A percentile compares a stretch with the other conserved stretches of the same genome.
Evolutionary conservation across 2,329 filamentous ascomycete species (phyloP).

Genomic region (Volutella citrinella): DNA sequence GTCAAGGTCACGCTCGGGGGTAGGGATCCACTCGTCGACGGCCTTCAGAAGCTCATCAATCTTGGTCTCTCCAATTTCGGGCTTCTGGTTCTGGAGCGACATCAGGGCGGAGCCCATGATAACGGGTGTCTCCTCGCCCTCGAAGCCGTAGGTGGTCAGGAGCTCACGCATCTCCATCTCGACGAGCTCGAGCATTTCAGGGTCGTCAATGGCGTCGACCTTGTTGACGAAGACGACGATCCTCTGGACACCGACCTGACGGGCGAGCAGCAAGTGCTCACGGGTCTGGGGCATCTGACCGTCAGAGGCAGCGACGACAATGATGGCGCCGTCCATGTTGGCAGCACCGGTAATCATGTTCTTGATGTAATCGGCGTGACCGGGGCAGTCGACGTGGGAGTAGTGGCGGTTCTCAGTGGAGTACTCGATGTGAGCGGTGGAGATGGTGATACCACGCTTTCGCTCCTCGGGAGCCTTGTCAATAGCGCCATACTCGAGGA

Average conservation of each 20-base stretch:
- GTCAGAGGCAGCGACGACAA: constrained; percentile 96
- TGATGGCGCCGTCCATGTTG: constrained; percentile 98
- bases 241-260: constrained; percentile 96
- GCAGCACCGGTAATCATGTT: constrained; percentile 99
- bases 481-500: constrained; percentile 96
- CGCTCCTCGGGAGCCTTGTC: constrained; percentile 99
- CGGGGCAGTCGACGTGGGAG: constrained; percentile 98
- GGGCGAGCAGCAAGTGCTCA: constrained; percentile 95
- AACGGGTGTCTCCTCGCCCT: constrained; percentile 96
- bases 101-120: constrained; percentile 95
- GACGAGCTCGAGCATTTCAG: constrained; percentile 99
- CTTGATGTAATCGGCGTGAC: constrained; percentile 99
- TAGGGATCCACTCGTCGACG: constrained; percentile 95
- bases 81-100: constrained; percentile 81
- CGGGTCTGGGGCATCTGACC: constrained; percentile 99
- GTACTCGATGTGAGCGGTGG: constrained; percentile 98
- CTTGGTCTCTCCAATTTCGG: constrained; percentile 82
- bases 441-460: constrained; percentile 99
- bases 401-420: constrained; percentile 92
- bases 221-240: constrained; percentile 99
- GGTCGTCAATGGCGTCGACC: constrained; percentile 94
- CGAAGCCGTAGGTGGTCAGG: constrained; percentile 87
- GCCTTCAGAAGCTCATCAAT: constrained; percentile 89
- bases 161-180: constrained; percentile 99
- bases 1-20: constrained; percentile 87